Conservation (phyloP, 2,329 filamentous ascomycete genomes). For the Diaporthe caulivora region DNA sequence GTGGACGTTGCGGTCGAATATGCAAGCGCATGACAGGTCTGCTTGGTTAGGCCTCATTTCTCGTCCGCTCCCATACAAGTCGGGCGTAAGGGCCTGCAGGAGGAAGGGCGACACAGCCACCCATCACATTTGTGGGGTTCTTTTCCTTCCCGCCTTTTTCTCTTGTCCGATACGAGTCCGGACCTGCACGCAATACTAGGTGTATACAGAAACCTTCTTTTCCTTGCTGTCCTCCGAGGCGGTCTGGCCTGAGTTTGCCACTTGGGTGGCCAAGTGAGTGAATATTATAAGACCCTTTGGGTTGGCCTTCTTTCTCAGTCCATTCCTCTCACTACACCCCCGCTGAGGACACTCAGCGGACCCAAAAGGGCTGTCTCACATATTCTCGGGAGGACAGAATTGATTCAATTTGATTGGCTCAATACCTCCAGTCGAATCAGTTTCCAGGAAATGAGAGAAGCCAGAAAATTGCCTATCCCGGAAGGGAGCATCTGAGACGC, state of each 20-base stretch:
- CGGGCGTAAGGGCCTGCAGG: not conserved
- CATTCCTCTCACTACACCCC: not conserved
- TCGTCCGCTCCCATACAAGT: not conserved
- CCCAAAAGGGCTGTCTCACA: constrained; percentile 16
- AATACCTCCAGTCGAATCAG: not conserved
- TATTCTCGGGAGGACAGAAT: not conserved
- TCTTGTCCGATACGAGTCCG: not conserved
- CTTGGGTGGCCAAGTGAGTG: not conserved
- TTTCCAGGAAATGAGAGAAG: not conserved
- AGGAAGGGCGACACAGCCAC: constrained; percentile 1
- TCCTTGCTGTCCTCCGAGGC: not conserved
- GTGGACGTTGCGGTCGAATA: not conserved
- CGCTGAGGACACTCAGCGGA: not conserved
- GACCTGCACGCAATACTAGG: not conserved
- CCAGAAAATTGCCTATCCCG: not conserved
- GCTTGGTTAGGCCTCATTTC: not conserved
- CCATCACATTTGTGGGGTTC: not conserved
- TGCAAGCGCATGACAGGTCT: not conserved
- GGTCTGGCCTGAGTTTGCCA: constrained; percentile 10
- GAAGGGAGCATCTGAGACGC: not conserved
- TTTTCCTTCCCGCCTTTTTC: not conserved
- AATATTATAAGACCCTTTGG: not conserved
- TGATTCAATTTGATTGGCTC: constrained; percentile 16
- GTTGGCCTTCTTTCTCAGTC: not conserved
- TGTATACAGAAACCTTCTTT: not conserved